Base-by-base conservation (phyloP, 1,284 basidiomycete species). In the Ceratorhiza oryzae-sativae region DNA sequence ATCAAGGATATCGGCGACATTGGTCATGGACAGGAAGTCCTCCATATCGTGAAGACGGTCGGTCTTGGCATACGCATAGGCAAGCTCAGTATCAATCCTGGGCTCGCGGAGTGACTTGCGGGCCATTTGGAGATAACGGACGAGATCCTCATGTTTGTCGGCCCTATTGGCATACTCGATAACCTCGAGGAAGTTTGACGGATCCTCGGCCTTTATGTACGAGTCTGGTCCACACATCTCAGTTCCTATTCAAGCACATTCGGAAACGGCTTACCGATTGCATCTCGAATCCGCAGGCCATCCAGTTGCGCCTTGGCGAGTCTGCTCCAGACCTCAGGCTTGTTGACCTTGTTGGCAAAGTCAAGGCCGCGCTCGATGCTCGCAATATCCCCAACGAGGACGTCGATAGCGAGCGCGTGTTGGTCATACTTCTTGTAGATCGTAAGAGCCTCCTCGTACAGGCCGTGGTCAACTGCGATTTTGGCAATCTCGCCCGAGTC, bases 291-390 rank as follows among this genome's bases (percentile, higher is more conserved):
- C 60, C 97, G 93, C 73, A 99, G 87, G 77, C 97, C 97, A 80
- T 99, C 97, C 71, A 99, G 88, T 82, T 99, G 97, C n/a, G 97
- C 97, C 82, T 99, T 99, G 48, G 94, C 97, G 76, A 99, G 88
- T 67, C 97, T 85, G 77, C 92, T 95, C 97, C 97, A 99, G 34
- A 99, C 95, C 76, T 95, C 95, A 34, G 97, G 95, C 81, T 91
- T 86, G 84, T 98, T 95, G 82, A 98, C 91, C 85, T 98, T 99
- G 84, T 90, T 93, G 74, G 97, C 97, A 78, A 94, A 99, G 74
- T 98, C 95, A 76, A 94, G 86, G 73, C 95, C 97, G 78, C 97
- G 94, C 79, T 99, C 97, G 76, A 99, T 93, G 49, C 94, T 97
- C 68, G 98, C 97, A 76, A 99, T 93, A 80, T 98, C 96, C 81